phyloP scores from a whole-genome alignment of 768 basidiomycete species.

The Suillus spraguei region DNA sequence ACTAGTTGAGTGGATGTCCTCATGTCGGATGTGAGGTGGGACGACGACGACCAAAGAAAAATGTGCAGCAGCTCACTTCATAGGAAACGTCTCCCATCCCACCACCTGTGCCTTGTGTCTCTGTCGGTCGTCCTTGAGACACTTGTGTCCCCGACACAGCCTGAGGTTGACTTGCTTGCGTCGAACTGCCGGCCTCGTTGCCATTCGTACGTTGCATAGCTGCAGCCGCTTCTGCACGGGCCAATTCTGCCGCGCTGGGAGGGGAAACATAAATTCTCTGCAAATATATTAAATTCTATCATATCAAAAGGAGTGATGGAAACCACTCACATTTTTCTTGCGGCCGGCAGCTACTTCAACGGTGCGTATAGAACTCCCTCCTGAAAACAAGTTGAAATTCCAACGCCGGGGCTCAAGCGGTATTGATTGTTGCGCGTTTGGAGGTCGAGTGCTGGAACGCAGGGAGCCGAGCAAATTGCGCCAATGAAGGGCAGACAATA shows the following conservation, averaged over 20 bases:
- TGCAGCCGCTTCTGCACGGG: neutral
- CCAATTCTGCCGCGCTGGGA: neutral
- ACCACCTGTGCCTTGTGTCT: neutral
- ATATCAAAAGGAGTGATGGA: neutral
- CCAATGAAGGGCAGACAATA: neutral
- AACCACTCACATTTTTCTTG: neutral
- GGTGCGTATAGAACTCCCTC: neutral
- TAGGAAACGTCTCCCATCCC: neutral
- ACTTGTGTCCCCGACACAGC: neutral
- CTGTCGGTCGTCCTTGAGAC: neutral
- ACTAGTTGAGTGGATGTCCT: no score
- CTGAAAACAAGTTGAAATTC: neutral
- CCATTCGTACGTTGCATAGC: neutral
- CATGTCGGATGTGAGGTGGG: neutral
- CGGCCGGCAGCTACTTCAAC: neutral
- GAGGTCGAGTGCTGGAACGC: neutral
- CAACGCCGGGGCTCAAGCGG: neutral
- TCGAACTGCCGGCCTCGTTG: neutral
- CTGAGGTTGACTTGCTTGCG: neutral
- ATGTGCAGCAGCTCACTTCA: neutral
- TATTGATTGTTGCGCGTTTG: neutral
- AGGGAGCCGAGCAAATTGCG: neutral
- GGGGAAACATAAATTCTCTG: neutral
- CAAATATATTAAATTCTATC: neutral
- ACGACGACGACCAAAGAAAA: neutral